Evolutionary conservation across 2,329 filamentous ascomycete species (phyloP).

Genomic region (Ascochyta pisi): DNA sequence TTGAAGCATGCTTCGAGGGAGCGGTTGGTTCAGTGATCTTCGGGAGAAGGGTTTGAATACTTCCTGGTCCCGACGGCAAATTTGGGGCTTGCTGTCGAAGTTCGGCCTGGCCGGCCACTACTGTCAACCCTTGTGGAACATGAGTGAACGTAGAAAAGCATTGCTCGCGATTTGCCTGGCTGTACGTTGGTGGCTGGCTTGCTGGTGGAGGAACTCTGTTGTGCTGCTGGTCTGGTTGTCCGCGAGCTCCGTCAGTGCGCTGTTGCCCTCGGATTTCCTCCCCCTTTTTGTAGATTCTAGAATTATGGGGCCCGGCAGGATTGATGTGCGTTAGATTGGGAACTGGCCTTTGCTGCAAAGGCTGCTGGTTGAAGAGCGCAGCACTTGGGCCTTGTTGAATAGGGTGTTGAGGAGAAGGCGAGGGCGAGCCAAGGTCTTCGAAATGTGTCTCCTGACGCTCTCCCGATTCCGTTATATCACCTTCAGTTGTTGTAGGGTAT

Average conservation of each 20-base stretch:
- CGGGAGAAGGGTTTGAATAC: background rate
- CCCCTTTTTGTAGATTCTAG: conserved; percentile 22
- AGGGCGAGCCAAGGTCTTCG: conserved; percentile 13
- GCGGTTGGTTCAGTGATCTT: conserved; percentile 6
- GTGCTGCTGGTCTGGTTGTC: conserved; percentile 3
- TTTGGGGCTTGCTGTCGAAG: conserved; percentile 6
- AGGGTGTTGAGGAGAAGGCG: conserved; percentile 19
- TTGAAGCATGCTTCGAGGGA: conserved; percentile 4
- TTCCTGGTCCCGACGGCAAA: background rate
- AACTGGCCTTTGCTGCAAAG: conserved; percentile 3
- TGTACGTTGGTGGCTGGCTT: conserved; percentile 22
- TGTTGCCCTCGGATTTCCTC: conserved; percentile 28
- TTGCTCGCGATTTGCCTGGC: conserved; percentile 11
- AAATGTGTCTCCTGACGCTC: conserved; percentile 17
- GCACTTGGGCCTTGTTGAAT: conserved; percentile 12
- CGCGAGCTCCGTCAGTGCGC: conserved; percentile 17
- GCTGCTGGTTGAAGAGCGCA: conserved; percentile 10
- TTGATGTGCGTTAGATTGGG: background rate
- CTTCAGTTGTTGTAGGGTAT: conserved; percentile 49
- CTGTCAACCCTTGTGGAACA: background rate
- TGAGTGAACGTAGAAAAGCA: conserved; percentile 1
- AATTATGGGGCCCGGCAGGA: background rate
- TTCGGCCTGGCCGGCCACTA: background rate
- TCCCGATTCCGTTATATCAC: conserved; percentile 28
- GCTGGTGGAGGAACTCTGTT: conserved; percentile 1